Evolutionary conservation across 768 basidiomycete species (phyloP).

Genomic region (Lactarius indigo): DNA sequence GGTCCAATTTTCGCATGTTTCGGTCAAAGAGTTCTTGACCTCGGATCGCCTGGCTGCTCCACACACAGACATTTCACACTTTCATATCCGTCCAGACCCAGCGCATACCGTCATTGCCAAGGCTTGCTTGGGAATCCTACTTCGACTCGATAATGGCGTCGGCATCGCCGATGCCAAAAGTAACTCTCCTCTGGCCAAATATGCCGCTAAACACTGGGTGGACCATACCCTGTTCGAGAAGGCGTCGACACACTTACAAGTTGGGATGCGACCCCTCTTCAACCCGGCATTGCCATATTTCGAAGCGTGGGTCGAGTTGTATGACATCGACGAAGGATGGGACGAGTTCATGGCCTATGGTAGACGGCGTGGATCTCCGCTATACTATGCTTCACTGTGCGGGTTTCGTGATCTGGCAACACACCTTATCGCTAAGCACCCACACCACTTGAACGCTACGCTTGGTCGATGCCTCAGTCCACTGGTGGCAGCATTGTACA

Average conservation of each 20-base stretch:
- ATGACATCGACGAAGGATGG: background rate
- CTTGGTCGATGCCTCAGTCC: background rate
- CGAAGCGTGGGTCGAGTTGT: background rate
- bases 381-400: background rate
- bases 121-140: background rate
- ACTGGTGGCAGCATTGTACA: background rate
- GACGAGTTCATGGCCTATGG: background rate
- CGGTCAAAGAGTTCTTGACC: background rate
- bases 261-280: background rate
- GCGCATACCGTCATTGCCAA: background rate
- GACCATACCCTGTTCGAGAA: background rate
- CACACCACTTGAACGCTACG: background rate
- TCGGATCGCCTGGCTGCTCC: background rate
- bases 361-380: background rate
- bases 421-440: background rate
- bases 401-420: background rate
- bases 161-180: background rate
- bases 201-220: background rate
- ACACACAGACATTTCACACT: background rate
- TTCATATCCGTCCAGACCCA: background rate
- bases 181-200: background rate
- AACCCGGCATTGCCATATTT: background rate
- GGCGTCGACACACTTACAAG: background rate
- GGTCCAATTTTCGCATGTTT: background rate
- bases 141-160: background rate